phyloP scores from a whole-genome alignment of 2,329 filamentous ascomycete genomes.

The Neopestalotiopsis sp. region DNA sequence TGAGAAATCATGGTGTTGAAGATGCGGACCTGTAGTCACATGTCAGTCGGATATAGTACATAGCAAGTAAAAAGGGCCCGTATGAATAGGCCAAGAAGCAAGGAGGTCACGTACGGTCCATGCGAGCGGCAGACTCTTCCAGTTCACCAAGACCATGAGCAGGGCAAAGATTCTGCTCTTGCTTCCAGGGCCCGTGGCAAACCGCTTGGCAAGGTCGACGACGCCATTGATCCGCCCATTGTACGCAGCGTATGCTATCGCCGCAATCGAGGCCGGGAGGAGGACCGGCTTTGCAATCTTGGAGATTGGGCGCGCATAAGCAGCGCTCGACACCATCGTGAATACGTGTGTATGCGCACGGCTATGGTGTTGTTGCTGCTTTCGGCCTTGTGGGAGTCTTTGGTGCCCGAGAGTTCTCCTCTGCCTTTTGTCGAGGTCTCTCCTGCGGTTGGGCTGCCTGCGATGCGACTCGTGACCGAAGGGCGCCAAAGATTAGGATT shows the following conservation, averaged over 20 bases:
- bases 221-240: slow-evolving; percentile 45
- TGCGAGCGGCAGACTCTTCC: slow-evolving; percentile 75
- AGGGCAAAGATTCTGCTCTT: slow-evolving; percentile 58
- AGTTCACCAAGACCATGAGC: slow-evolving; percentile 65
- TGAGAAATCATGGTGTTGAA: slow-evolving; percentile 62
- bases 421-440: slow-evolving; percentile 11
- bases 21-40: slow-evolving; percentile 55
- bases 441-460: slow-evolving; percentile 13
- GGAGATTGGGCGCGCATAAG: slow-evolving; percentile 23
- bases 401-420: not conserved
- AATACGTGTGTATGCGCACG: not conserved
- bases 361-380: not conserved
- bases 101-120: slow-evolving; percentile 68
- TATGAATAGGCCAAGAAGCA: not conserved
- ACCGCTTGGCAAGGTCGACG: slow-evolving; percentile 39
- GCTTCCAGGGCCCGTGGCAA: slow-evolving; percentile 59
- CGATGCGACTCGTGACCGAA: slow-evolving; percentile 35
- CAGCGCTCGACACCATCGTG: slow-evolving; percentile 34
- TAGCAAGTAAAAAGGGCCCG: too few relatives aligned
- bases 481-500: slow-evolving; percentile 39
- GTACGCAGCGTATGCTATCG: slow-evolving; percentile 52
- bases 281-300: slow-evolving; percentile 42
- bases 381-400: not conserved
- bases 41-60: not conserved
- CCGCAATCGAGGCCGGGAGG: slow-evolving; percentile 46